phyloP scores from a whole-genome alignment of 495 filamentous ascomycete genomes.

The Aspergillus ellipticus region DNA sequence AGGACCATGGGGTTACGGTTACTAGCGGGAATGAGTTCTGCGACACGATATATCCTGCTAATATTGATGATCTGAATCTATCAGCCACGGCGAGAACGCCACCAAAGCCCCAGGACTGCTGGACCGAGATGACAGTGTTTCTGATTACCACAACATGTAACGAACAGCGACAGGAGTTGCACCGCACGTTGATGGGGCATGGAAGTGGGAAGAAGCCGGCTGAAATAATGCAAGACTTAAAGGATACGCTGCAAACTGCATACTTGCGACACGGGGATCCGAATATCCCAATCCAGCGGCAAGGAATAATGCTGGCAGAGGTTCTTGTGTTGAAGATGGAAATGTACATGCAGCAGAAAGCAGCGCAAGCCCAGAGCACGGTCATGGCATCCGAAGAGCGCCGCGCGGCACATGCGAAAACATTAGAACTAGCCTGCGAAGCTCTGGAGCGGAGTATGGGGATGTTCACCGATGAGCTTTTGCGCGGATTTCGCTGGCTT shows the following conservation, averaged over 20 bases:
- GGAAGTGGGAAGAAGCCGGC: neutral
- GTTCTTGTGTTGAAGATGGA: constrained; percentile 23
- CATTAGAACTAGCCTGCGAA: constrained; percentile 15
- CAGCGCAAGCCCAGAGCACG: constrained; percentile 14
- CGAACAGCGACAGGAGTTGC: constrained; percentile 9
- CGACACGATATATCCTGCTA: constrained; percentile 26
- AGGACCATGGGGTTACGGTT: constrained; percentile 33
- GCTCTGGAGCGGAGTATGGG: constrained; percentile 19
- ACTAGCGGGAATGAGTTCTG: constrained; percentile 19
- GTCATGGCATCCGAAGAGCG: neutral
- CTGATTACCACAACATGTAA: constrained; percentile 36
- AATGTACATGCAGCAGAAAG: constrained; percentile 24
- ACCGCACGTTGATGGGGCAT: neutral
- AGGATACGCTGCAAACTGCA: constrained; percentile 13
- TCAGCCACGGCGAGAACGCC: neutral
- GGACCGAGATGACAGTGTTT: constrained; percentile 29
- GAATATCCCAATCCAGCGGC: constrained; percentile 32
- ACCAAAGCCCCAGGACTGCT: constrained; percentile 9
- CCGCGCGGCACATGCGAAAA: constrained; percentile 10
- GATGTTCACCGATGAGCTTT: constrained; percentile 26
- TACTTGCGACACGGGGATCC: constrained; percentile 26
- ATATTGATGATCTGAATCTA: constrained; percentile 28
- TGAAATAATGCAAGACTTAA: constrained; percentile 19
- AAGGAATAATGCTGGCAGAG: constrained; percentile 21
- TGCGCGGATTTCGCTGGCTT: constrained; percentile 27